phyloP scores from a whole-genome alignment of 2,329 filamentous ascomycete species.

The Fusarium papillatum region DNA sequence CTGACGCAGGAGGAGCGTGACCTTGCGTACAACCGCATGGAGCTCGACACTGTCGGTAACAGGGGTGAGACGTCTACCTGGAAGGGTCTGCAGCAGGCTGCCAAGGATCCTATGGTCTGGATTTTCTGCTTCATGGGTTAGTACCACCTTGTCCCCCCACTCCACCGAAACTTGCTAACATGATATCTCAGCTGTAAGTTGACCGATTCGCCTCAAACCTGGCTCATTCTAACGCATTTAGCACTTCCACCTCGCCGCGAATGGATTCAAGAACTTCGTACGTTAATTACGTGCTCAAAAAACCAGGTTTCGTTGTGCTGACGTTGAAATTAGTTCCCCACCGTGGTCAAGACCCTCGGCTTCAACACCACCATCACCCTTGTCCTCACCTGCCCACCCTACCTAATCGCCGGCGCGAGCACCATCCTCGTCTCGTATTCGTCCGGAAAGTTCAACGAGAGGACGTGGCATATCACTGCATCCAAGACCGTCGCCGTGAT shows the following conservation, averaged over 20 bases:
- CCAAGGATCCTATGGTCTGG: constrained; percentile 61
- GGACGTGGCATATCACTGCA: constrained; percentile 61
- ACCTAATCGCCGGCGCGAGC: constrained; percentile 53
- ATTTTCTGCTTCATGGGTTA: constrained; percentile 61
- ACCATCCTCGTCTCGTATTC: constrained; percentile 47
- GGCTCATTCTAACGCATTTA: neutral
- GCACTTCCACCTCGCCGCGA: constrained; percentile 64
- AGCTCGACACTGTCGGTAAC: constrained; percentile 61
- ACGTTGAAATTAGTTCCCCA: constrained; percentile 34
- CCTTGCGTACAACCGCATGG: constrained; percentile 56
- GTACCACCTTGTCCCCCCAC: neutral
- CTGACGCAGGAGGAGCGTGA: constrained; percentile 60
- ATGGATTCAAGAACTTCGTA: constrained; percentile 57
- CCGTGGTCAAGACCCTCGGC: constrained; percentile 46
- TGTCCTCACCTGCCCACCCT: constrained; percentile 56
- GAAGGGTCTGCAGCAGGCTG: constrained; percentile 59
- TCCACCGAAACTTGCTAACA: neutral
- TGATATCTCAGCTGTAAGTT: constrained; percentile 33
- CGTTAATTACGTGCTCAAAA: neutral
- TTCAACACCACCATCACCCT: constrained; percentile 47
- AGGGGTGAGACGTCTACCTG: constrained; percentile 55
- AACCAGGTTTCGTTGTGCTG: neutral
- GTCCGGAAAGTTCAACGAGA: constrained; percentile 61
- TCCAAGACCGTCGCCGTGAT: constrained; percentile 56
- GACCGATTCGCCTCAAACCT: neutral